Base-by-base conservation (phyloP, 805 yeast genomes). In the Candida oleophila region DNA sequence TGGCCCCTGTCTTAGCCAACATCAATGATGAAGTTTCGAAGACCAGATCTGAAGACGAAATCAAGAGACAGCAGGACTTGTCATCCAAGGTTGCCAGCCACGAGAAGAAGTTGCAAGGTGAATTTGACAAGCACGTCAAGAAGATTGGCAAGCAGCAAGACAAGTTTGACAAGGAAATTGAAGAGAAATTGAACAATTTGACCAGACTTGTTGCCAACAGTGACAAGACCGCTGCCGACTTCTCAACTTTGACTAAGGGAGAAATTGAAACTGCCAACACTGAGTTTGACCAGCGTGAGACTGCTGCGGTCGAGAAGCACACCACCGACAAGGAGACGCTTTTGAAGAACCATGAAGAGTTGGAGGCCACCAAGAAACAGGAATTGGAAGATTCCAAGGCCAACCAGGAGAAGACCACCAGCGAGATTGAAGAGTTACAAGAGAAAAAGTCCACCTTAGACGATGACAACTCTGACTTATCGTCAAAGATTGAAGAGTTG, bases 1-100 rank as follows among this genome's bases (percentile, higher is more conserved):
- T 80, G 34, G 77, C 78, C 30, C 85, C 85, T 3, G 74, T 79
- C 34, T 65, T 80, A 56, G 69, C 73, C 39, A 68, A 62, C 51
- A 78, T 80, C 57, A 76, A 78, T 55, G 76, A 71, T 22, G 74
- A 76, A 49, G 84, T 78, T 41, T 63, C 60, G 41, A 67, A 69
- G 51, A 68, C 76, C 28, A 59, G 73, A 50, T 50, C 66, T 46
- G 76, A 68, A 50, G 82, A 77, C 56, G 66, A 69, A 54, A 62
- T 73, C 58, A 60, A 65, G 49, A 60, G 71, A 59, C 58, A 74
- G 58, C 62, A 67, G 46, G 65, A 61, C 33, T 65, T 73, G 43
- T 69, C 65, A 20, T 53, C 60, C 38, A 73, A 70, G 50, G 68
- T 63, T 25, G 57, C 60, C 20, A 53, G 55, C 28, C 76, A 72